Percentiles rank a stretch among this genome's conserved stretches.
phyloP scores from a whole-genome alignment of 352 stramenopile species.

The Globisporangium acanthophoron region DNA sequence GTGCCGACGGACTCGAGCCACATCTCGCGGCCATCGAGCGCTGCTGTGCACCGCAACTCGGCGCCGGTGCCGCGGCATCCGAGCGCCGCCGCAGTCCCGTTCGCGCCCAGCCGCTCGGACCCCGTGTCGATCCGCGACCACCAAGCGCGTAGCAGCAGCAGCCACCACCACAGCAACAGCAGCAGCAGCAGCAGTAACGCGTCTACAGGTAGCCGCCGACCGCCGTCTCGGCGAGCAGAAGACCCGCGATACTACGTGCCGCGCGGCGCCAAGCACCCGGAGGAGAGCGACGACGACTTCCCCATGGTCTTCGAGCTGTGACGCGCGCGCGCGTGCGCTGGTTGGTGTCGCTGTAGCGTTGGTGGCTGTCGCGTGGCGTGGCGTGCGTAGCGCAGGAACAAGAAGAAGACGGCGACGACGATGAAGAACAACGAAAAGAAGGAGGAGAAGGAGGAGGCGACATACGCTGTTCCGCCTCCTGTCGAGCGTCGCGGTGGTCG shows the following conservation, averaged over 20 bases:
- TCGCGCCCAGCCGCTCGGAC: slow-evolving; percentile 13
- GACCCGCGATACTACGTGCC: slow-evolving; percentile 8
- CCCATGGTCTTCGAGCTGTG: slow-evolving; percentile 14
- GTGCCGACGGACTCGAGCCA: slow-evolving; percentile 8
- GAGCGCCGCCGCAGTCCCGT: neutral
- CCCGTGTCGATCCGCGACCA: slow-evolving; percentile 8
- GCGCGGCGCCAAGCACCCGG: neutral
- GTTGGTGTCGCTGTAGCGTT: no score
- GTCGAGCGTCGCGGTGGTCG: no score
- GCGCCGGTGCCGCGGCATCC: slow-evolving; percentile 7
- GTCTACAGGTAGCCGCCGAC: neutral
- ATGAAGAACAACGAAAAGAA: no score
- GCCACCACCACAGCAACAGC: neutral
- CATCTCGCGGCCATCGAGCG: slow-evolving; percentile 5
- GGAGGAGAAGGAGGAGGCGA: no score
- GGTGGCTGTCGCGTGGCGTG: neutral
- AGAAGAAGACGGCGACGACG: no score
- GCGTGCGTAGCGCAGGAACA: neutral
- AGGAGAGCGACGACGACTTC: slow-evolving; percentile 7
- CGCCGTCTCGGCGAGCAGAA: neutral
- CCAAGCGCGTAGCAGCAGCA: slow-evolving; percentile 7
- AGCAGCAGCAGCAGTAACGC: neutral
- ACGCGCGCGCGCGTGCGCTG: neutral
- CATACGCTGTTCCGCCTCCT: no score
- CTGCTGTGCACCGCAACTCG: slow-evolving; percentile 9